Conservation (phyloP, 1,139 yeast genomes). For the Scheffersomyces insectosa region DNA sequence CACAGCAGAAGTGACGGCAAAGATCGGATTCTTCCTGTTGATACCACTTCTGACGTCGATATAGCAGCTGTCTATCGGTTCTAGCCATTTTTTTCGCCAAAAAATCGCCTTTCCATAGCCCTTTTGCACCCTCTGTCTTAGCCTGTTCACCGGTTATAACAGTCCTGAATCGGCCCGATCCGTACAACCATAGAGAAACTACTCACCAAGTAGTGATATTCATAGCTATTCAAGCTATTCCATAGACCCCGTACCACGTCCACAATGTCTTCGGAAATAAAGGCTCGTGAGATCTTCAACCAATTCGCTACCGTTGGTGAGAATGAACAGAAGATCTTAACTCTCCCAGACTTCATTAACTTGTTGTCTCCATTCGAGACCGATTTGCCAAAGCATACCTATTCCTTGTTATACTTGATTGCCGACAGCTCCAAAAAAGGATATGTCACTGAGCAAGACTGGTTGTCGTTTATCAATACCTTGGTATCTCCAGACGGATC, state of each 20-base stretch:
- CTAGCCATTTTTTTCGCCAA: too few relatives aligned
- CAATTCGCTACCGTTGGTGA: constrained; percentile 35
- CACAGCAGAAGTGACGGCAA: too few relatives aligned
- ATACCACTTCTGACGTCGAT: too few relatives aligned
- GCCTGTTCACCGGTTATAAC: too few relatives aligned
- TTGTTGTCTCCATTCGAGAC: constrained; percentile 45
- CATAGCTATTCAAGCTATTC: too few relatives aligned
- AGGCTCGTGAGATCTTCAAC: constrained; percentile 41
- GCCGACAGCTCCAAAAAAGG: constrained; percentile 68
- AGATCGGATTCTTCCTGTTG: too few relatives aligned
- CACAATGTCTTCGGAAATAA: constrained; percentile 20
- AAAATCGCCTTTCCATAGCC: too few relatives aligned
- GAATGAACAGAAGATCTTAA: constrained; percentile 24
- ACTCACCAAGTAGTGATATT: too few relatives aligned
- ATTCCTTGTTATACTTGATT: constrained; percentile 57
- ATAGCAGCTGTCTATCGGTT: too few relatives aligned
- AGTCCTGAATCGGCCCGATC: too few relatives aligned
- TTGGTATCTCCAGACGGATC: constrained; percentile 60
- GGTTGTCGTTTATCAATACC: constrained; percentile 57
- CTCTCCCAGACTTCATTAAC: constrained; percentile 40
- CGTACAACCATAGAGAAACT: too few relatives aligned
- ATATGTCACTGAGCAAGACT: constrained; percentile 57
- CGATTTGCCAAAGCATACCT: constrained; percentile 42
- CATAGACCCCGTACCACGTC: neutral
- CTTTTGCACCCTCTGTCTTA: too few relatives aligned